phyloP scores from a whole-genome alignment of 805 yeast genomes.

The Metschnikowia cubensis region DNA sequence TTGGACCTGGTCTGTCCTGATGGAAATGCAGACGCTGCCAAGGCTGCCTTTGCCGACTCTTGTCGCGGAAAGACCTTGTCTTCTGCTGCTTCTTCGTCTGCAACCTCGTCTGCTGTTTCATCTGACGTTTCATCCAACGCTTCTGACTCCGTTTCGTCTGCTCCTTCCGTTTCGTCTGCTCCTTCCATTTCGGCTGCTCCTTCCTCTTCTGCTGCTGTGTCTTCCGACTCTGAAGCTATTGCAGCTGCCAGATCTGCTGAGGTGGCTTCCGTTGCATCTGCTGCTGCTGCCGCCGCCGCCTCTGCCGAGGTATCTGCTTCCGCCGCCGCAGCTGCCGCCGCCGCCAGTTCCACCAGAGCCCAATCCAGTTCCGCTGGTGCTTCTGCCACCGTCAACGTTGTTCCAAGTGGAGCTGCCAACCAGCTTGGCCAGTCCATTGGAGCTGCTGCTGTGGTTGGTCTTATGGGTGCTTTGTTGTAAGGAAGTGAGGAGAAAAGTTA shows the following conservation, averaged over 20 bases:
- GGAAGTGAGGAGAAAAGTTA: background rate
- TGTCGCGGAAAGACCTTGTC: constrained; percentile 46
- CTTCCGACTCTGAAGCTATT: constrained; percentile 17
- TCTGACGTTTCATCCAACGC: constrained; percentile 6
- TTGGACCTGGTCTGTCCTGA: constrained; percentile 66
- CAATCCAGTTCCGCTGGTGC: constrained; percentile 14
- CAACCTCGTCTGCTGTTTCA: background rate
- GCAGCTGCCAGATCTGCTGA: constrained; percentile 21
- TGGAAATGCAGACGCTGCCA: constrained; percentile 56
- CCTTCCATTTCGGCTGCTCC: constrained; percentile 18
- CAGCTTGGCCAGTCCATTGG: constrained; percentile 28
- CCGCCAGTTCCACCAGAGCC: constrained; percentile 22
- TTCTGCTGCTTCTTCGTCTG: constrained; percentile 23
- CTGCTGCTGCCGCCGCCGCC: constrained; percentile 21
- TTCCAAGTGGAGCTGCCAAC: constrained; percentile 19
- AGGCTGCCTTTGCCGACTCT: constrained; percentile 48
- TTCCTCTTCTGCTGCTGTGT: constrained; percentile 21
- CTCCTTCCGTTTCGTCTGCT: constrained; percentile 15
- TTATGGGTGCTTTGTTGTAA: constrained; percentile 33
- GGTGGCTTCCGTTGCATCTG: constrained; percentile 3
- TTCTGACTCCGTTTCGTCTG: constrained; percentile 8
- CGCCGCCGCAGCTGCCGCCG: constrained; percentile 13
- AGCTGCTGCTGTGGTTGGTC: constrained; percentile 39
- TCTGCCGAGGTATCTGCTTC: constrained; percentile 14
- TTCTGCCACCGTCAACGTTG: background rate